Conservation (phyloP, 1,284 basidiomycete species). For the Heliocybe sulcata region DNA sequence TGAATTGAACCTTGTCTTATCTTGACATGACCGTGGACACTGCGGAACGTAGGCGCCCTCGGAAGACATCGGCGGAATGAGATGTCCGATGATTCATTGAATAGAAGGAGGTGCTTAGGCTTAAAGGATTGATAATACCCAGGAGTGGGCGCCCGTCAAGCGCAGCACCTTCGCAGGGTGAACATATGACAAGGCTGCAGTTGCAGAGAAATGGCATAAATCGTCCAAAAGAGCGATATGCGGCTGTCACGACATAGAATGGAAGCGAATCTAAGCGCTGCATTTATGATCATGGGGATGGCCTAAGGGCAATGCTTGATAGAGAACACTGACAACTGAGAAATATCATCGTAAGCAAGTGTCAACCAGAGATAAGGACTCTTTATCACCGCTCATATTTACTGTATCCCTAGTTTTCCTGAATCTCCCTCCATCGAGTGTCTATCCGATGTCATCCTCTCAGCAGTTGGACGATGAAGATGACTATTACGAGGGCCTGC, state of each 20-base stretch:
- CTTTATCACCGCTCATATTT: not conserved
- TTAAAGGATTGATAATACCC: not conserved
- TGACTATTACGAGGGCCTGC: not conserved
- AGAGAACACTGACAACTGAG: not conserved
- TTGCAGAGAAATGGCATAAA: not conserved
- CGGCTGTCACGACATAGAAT: not conserved
- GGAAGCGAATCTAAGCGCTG: not conserved
- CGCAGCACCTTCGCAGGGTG: not conserved
- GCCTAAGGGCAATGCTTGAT: not conserved
- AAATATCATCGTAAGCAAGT: not conserved
- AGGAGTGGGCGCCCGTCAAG: not conserved
- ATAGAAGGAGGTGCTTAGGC: not conserved
- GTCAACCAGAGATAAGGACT: not conserved
- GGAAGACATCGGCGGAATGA: not conserved
- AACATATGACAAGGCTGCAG: not conserved
- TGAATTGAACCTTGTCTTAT: not conserved
- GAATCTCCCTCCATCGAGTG: too few species aligned
- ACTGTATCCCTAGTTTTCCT: not conserved
- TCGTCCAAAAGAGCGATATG: not conserved
- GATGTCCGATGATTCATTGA: not conserved
- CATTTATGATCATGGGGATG: not conserved
- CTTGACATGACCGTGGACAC: not conserved
- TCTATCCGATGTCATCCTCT: not conserved
- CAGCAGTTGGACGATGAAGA: not conserved
- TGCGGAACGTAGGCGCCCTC: not conserved